phyloP scores from a whole-genome alignment of 2,329 filamentous ascomycete species.

The Penicillium brevicompactum region DNA sequence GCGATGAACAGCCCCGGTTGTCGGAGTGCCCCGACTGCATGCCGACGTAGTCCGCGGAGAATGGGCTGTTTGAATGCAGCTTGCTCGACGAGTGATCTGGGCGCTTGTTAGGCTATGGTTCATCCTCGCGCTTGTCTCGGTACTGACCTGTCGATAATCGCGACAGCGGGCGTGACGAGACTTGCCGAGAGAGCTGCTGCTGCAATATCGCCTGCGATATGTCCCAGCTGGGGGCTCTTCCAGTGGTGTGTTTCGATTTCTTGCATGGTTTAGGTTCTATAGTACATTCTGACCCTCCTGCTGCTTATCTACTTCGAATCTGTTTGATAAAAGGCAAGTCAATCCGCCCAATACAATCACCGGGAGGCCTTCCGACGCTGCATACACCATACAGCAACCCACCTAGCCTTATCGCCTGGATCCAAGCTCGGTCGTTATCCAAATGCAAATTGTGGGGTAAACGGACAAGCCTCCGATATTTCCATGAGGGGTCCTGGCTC shows the following conservation, averaged over 20 bases:
- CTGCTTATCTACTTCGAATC: slow-evolving; percentile 6
- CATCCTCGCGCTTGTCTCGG: not conserved
- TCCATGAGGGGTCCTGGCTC: not conserved
- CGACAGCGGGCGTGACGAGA: slow-evolving; percentile 28
- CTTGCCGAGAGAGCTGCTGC: slow-evolving; percentile 29
- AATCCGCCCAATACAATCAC: not conserved
- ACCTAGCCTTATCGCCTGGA: not conserved
- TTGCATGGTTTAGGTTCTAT: slow-evolving; percentile 11
- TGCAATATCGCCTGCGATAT: slow-evolving; percentile 26
- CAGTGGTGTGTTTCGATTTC: slow-evolving; percentile 8
- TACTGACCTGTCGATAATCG: slow-evolving; percentile 31
- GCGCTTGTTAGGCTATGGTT: not conserved
- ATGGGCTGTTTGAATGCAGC: slow-evolving; percentile 25
- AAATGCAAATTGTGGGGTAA: slow-evolving; percentile 3
- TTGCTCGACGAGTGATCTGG: slow-evolving; percentile 30
- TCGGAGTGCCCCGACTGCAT: slow-evolving; percentile 23
- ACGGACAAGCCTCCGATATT: slow-evolving; percentile 5
- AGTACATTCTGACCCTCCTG: not conserved
- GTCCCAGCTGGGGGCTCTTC: slow-evolving; percentile 9
- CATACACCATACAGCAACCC: not conserved
- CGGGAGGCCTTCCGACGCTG: slow-evolving; percentile 7
- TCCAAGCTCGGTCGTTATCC: not conserved
- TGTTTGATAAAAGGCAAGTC: not conserved
- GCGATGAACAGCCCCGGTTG: slow-evolving; percentile 32
- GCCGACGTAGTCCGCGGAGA: slow-evolving; percentile 21